These are phyloP conservation scores for Diaporthe amygdali DNA, from an alignment of 2,329 filamentous ascomycete species.

Conservation along the genomic window DNA sequence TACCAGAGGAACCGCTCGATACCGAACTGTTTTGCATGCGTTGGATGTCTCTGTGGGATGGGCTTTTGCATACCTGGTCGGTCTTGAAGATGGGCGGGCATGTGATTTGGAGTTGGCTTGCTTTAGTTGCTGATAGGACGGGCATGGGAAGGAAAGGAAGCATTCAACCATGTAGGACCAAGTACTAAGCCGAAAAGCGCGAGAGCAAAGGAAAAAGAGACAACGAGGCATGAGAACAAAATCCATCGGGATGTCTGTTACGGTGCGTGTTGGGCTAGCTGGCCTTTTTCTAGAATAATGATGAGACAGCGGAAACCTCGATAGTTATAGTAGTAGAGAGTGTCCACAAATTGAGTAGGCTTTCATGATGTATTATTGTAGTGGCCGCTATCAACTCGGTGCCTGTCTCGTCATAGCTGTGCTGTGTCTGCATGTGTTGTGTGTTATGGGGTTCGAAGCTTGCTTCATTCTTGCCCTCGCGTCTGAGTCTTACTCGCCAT, in stretches of 20 bases:
- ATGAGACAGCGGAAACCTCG: not conserved
- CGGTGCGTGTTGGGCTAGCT: not conserved
- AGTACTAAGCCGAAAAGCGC: not conserved
- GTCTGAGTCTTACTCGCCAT: no score
- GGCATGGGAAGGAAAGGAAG: not conserved
- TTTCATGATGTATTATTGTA: not conserved
- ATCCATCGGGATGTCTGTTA: not conserved
- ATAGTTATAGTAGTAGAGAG: not conserved
- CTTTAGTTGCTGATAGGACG: not conserved
- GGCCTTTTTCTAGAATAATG: not conserved
- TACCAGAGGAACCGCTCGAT: not conserved
- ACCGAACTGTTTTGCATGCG: not conserved
- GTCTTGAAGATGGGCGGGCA: constrained; percentile 8
- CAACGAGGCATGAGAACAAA: not conserved
- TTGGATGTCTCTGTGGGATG: not conserved
- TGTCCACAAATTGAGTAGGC: not conserved
- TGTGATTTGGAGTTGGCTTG: constrained; percentile 9
- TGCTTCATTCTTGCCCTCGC: no score
- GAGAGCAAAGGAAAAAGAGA: not conserved
- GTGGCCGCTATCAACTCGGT: no score
- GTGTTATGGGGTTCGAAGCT: no score
- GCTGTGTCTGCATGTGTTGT: no score
- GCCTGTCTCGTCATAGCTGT: no score
- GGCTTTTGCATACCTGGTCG: constrained; percentile 10
- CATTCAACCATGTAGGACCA: not conserved